These are phyloP conservation scores for Suillus occidentalis DNA, from an alignment of 768 basidiomycete genomes.

Conservation along the genomic window DNA sequence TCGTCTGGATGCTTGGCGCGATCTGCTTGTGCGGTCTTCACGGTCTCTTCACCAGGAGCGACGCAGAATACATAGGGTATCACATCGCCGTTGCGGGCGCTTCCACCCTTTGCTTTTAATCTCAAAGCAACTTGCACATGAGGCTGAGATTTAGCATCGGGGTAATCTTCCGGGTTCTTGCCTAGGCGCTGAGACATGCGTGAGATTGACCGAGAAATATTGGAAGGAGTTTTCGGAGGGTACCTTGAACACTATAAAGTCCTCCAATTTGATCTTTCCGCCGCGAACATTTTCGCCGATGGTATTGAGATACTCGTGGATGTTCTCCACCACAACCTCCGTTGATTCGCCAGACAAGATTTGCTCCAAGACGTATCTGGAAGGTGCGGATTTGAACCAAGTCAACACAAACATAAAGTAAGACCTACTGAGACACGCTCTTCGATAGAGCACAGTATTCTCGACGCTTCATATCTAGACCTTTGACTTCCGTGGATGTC, in stretches of 20 bases:
- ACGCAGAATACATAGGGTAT: conserved; percentile 95
- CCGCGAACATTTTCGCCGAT: conserved; percentile 77
- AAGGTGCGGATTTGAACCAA: not conserved
- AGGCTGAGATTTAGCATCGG: conserved; percentile 91
- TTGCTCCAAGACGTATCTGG: conserved; percentile 84
- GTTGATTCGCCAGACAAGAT: conserved; percentile 90
- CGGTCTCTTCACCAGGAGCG: conserved; percentile 64
- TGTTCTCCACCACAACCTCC: conserved; percentile 84
- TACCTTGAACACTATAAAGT: conserved; percentile 95
- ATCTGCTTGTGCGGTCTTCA: conserved; percentile 83
- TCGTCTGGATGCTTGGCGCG: conserved; percentile 94
- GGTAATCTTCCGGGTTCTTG: conserved; percentile 96
- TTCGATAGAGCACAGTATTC: conserved; percentile 94
- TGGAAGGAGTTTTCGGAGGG: conserved; percentile 9
- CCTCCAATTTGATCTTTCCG: conserved; percentile 81
- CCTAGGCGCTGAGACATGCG: conserved; percentile 72
- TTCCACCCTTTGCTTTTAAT: conserved; percentile 81
- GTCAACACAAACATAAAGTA: not conserved
- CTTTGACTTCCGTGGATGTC: conserved; percentile 88
- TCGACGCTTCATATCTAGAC: conserved; percentile 98
- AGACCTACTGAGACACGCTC: conserved; percentile 82
- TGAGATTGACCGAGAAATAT: not conserved
- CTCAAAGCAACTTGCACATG: conserved; percentile 95
- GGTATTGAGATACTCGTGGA: conserved; percentile 85
- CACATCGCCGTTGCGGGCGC: conserved; percentile 86